Percentiles rank a stretch among this genome's conserved stretches.
These are phyloP conservation scores for Saxophila tyrrhenica DNA, from an alignment of 495 filamentous ascomycete genomes.

Conservation along the genomic window DNA sequence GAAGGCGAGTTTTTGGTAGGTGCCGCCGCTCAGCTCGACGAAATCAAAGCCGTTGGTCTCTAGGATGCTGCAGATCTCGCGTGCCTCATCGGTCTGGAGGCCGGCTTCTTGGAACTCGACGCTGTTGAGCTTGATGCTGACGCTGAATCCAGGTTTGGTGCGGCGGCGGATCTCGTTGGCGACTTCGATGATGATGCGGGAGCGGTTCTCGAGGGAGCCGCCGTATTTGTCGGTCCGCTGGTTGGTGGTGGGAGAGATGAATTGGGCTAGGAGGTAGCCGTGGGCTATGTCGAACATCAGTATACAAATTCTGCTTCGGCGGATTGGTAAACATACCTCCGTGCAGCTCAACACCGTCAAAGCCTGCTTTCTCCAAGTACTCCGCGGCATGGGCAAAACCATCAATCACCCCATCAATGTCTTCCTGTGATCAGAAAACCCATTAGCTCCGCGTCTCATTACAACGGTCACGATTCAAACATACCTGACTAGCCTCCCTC, in stretches of 20 bases:
- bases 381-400: slow-evolving; percentile 46
- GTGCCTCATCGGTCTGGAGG: slow-evolving; percentile 45
- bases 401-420: slow-evolving; percentile 39
- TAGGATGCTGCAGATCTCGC: slow-evolving; percentile 41
- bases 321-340: slow-evolving; percentile 20
- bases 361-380: slow-evolving; percentile 46
- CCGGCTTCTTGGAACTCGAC: slow-evolving; percentile 56
- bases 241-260: slow-evolving; percentile 43
- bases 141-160: slow-evolving; percentile 35
- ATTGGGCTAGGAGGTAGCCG: slow-evolving; percentile 62
- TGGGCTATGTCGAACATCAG: slow-evolving; percentile 30
- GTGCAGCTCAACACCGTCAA: slow-evolving; percentile 49
- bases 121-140: slow-evolving; percentile 58
- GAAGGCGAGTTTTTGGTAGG: slow-evolving; percentile 47
- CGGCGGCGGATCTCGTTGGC: slow-evolving; percentile 22
- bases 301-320: no score
- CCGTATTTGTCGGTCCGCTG: slow-evolving; percentile 33
- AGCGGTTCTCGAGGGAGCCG: slow-evolving; percentile 40
- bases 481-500: slow-evolving; percentile 35
- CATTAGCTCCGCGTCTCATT: no score
- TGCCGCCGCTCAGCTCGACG: slow-evolving; percentile 55
- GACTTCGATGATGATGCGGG: slow-evolving; percentile 23
- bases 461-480: no score
- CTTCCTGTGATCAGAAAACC: slow-evolving; percentile 37
- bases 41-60: slow-evolving; percentile 50